A percentile compares a stretch with the other conserved stretches of the same genome.
phyloP scores from a whole-genome alignment of 2,329 filamentous ascomycete genomes.

The Knoxdaviesia capensis region DNA sequence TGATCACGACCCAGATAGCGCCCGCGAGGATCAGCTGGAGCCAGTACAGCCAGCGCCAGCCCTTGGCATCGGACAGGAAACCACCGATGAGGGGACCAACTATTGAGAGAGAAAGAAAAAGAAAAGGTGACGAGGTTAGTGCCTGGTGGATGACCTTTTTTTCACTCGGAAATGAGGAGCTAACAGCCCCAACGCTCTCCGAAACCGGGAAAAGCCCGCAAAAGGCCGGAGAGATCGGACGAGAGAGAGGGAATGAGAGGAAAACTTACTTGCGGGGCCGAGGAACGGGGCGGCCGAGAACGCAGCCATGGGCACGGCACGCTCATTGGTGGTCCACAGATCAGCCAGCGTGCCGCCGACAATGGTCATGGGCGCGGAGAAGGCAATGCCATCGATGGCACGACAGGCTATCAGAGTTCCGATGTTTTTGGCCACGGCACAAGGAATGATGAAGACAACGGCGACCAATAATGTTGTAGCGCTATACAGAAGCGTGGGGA shows the following conservation, averaged over 20 bases:
- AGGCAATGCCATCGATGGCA: conserved; percentile 63
- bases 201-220: too few species aligned
- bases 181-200: neutral
- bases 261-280: conserved; percentile 43
- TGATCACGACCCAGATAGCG: conserved; percentile 53
- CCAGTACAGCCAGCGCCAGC: conserved; percentile 79
- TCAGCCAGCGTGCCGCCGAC: conserved; percentile 70
- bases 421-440: conserved; percentile 58
- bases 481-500: conserved; percentile 7
- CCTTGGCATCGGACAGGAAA: conserved; percentile 46
- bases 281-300: conserved; percentile 71
- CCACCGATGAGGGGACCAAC: conserved; percentile 59
- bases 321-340: conserved; percentile 67
- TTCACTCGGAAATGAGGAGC: neutral
- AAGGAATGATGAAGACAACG: conserved; percentile 63
- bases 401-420: conserved; percentile 57
- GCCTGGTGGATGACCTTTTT: neutral
- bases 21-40: conserved; percentile 61
- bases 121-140: neutral
- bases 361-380: conserved; percentile 71
- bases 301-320: conserved; percentile 71
- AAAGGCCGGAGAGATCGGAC: too few species aligned
- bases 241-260: neutral
- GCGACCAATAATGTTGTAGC: conserved; percentile 46
- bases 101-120: conserved; percentile 6